phyloP scores from a whole-genome alignment of 306 rosid genomes.

The Glycyrrhiza uralensis region DNA sequence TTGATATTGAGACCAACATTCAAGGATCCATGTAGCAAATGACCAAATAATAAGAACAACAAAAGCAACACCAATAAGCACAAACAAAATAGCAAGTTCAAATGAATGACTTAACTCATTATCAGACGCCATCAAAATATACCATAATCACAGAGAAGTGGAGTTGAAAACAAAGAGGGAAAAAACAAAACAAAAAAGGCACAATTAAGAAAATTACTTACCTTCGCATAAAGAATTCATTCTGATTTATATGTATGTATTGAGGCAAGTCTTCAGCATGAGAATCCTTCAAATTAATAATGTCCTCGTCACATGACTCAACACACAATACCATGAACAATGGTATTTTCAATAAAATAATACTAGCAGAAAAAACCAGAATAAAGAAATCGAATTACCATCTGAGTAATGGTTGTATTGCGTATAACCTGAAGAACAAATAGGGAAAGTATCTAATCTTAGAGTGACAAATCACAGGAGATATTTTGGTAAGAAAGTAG shows the following conservation, averaged over 20 bases:
- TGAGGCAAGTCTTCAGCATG: slow-evolving; percentile 48
- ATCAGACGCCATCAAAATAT: not conserved
- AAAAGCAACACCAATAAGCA: not conserved
- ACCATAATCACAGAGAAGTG: not conserved
- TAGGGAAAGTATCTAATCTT: too few relatives aligned
- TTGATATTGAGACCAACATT: not conserved
- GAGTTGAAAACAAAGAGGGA: not conserved
- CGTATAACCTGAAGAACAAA: slow-evolving; percentile 22
- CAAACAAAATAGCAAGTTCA: not conserved
- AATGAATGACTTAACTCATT: slow-evolving; percentile 5
- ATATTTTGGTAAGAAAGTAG: too few relatives aligned
- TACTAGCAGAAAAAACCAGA: not conserved
- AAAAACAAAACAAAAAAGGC: too few relatives aligned
- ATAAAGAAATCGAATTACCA: slow-evolving; percentile 24
- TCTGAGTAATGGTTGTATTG: not conserved
- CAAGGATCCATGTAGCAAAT: not conserved
- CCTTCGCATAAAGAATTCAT: slow-evolving; percentile 73
- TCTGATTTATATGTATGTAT: slow-evolving; percentile 59
- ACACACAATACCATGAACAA: not conserved
- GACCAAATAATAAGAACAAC: not conserved
- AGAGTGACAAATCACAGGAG: too few relatives aligned
- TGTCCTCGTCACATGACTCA: slow-evolving; percentile 17
- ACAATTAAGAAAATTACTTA: slow-evolving; percentile 25
- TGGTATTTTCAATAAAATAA: not conserved
- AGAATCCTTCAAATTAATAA: slow-evolving; percentile 53